Evolutionary conservation across 2,329 filamentous ascomycete species (phyloP).

Genomic region (Aspergillus sp.): DNA sequence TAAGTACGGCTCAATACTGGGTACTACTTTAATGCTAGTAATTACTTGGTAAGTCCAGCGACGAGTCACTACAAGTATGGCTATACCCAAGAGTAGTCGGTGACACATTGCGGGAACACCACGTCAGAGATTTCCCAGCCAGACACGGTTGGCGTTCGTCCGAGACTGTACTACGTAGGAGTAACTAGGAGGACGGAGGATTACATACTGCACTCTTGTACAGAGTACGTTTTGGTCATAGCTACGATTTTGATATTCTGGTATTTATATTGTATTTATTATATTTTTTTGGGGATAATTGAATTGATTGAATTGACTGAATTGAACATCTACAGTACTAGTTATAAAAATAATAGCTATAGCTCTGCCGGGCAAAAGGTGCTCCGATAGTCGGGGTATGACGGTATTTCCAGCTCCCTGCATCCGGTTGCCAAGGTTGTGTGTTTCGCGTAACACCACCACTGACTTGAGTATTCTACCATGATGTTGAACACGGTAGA

Average conservation of each 20-base stretch:
- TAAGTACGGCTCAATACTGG: no score
- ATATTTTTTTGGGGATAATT: no score
- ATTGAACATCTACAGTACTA: neutral
- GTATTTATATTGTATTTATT: no score
- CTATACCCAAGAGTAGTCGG: neutral
- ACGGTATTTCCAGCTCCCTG: slow-evolving; percentile 1
- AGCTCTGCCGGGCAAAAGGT: no score
- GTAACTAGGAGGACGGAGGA: neutral
- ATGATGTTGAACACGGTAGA: no score
- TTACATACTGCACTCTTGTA: no score
- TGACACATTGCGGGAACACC: neutral
- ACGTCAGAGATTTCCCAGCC: neutral
- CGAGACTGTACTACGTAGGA: neutral
- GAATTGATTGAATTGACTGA: neutral
- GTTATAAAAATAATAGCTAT: neutral
- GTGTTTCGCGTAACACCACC: slow-evolving; percentile 2
- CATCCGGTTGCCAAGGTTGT: slow-evolving; percentile 20
- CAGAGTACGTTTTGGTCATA: no score
- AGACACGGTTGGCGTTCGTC: neutral
- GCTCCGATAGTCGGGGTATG: no score
- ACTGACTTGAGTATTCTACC: no score
- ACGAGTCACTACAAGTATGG: neutral
- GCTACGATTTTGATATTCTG: no score
- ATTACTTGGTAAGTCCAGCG: no score
- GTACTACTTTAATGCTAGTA: no score